phyloP scores from a whole-genome alignment of 2,329 filamentous ascomycete species.

The Aspergillus sclerotialis region DNA sequence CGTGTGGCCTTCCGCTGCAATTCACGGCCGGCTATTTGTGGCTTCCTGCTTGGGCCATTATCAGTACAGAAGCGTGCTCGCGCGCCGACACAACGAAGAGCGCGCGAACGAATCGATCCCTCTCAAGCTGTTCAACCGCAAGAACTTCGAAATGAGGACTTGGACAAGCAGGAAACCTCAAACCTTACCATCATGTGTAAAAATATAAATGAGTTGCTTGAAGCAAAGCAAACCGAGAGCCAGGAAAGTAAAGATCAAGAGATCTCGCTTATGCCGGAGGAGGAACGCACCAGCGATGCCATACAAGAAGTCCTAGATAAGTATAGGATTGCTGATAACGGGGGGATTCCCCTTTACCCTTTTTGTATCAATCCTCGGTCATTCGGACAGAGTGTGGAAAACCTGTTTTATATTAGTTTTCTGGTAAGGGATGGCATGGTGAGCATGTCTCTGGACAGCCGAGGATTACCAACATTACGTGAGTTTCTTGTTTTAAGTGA shows the following conservation, averaged over 20 bases:
- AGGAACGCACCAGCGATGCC: slow-evolving; percentile 32
- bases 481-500: slow-evolving; percentile 34
- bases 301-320: slow-evolving; percentile 53
- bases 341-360: slow-evolving; percentile 70
- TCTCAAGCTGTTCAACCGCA: slow-evolving; percentile 66
- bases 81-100: slow-evolving; percentile 62
- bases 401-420: slow-evolving; percentile 94
- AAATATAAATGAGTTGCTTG: slow-evolving; percentile 62
- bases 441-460: slow-evolving; percentile 64
- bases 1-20: slow-evolving; percentile 66
- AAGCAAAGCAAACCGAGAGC: slow-evolving; percentile 34
- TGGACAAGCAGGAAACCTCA: slow-evolving; percentile 68
- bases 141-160: slow-evolving; percentile 66
- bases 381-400: slow-evolving; percentile 93
- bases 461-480: slow-evolving; percentile 74
- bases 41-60: slow-evolving; percentile 81
- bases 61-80: slow-evolving; percentile 81
- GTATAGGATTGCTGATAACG: slow-evolving; percentile 58
- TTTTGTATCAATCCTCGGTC: slow-evolving; percentile 86
- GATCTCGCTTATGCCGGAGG: slow-evolving; percentile 15
- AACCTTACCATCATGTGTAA: slow-evolving; percentile 72
- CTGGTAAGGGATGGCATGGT: slow-evolving; percentile 79
- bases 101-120: slow-evolving; percentile 59
- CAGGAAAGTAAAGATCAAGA: slow-evolving; percentile 45
- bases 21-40: slow-evolving; percentile 66